A percentile compares a stretch with the other conserved stretches of the same genome.
phyloP scores from a whole-genome alignment of 805 yeast genomes.

The Lipomyces sp. region DNA sequence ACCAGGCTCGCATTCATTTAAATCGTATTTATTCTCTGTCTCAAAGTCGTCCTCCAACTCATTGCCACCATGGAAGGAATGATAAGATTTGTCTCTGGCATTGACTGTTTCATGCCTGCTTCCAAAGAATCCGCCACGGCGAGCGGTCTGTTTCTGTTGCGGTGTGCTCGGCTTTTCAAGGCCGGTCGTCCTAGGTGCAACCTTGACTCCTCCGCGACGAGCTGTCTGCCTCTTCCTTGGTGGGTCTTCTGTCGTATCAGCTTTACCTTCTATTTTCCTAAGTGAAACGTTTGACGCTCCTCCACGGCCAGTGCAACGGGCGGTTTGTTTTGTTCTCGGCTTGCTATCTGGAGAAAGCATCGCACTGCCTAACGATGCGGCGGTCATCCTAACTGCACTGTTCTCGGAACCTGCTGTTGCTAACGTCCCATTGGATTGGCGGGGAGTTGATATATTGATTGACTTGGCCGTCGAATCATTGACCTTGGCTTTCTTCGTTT shows the following conservation, averaged over 20 bases:
- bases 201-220: constrained; percentile 9
- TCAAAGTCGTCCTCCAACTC: constrained; percentile 1
- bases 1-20: background rate
- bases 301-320: constrained; percentile 6
- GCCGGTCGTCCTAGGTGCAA: background rate
- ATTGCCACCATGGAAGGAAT: constrained; percentile 2
- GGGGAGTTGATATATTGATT: background rate
- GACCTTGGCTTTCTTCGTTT: constrained; percentile 4
- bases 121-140: constrained; percentile 4
- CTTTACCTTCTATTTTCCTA: constrained; percentile 5
- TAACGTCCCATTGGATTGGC: background rate
- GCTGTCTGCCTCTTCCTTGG: constrained; percentile 9
- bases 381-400: background rate
- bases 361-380: background rate
- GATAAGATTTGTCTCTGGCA: constrained; percentile 1
- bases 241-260: background rate
- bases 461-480: constrained; percentile 1
- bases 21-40: background rate
- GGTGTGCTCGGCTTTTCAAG: constrained; percentile 5
- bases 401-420: constrained; percentile 5
- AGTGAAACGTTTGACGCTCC: constrained; percentile 6
- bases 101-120: constrained; percentile 3
- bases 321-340: constrained; percentile 3
- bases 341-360: background rate
- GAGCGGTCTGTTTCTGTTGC: constrained; percentile 4